phyloP scores from a whole-genome alignment of 176 grass and related monocot species.

The Stipa capillata region DNA sequence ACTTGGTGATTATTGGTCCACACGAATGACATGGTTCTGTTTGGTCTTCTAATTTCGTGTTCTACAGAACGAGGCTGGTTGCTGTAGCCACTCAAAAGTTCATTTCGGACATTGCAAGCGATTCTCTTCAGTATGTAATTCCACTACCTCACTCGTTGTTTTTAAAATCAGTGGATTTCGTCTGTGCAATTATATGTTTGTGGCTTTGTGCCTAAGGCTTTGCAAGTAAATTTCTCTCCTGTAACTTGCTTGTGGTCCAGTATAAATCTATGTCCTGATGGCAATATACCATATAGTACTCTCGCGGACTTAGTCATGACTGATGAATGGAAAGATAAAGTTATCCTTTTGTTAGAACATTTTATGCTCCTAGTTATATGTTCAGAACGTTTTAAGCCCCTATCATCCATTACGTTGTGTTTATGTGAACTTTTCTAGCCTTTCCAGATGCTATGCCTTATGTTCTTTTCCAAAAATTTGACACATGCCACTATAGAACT shows the following conservation, averaged over 20 bases:
- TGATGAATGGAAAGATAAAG: neutral
- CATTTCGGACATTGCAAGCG: constrained; percentile 82
- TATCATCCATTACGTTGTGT: neutral
- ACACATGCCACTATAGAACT: neutral
- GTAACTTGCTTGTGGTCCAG: too few species aligned
- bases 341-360: neutral
- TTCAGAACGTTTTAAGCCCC: too few species aligned
- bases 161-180: neutral
- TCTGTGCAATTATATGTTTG: too few species aligned
- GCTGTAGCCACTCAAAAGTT: constrained; percentile 95
- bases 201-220: too few species aligned
- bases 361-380: neutral
- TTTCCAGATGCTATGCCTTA: neutral
- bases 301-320: neutral
- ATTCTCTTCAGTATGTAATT: constrained; percentile 86
- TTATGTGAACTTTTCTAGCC: neutral
- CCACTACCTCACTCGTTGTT: neutral
- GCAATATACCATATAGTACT: too few species aligned
- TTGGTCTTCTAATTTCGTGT: neutral
- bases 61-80: constrained; percentile 79
- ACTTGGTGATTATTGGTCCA: neutral
- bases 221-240: too few species aligned
- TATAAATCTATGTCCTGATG: neutral
- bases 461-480: neutral
- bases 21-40: neutral